Evolutionary conservation across 345 rosid species (phyloP).

Genomic region (Turritis glabra): DNA sequence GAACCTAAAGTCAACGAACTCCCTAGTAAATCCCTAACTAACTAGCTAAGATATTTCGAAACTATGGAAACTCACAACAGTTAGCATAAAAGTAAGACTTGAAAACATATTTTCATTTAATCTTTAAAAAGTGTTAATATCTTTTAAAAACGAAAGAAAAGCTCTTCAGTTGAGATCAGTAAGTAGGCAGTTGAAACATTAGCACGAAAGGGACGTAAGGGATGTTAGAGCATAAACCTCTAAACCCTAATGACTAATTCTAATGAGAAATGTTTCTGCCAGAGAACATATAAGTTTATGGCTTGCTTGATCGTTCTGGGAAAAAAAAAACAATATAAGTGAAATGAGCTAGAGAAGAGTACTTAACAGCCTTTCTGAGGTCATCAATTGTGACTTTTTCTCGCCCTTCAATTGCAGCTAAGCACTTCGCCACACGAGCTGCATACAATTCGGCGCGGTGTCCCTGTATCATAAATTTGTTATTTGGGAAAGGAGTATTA

Average conservation of each 20-base stretch:
- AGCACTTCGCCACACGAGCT: constrained; percentile 90
- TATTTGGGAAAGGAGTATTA: not conserved
- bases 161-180: not conserved
- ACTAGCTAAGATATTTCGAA: too few species aligned
- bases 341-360: constrained; percentile 33
- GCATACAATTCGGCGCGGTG: constrained; percentile 97
- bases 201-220: not conserved
- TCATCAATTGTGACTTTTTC: constrained; percentile 91
- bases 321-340: not conserved
- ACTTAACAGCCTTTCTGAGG: constrained; percentile 93
- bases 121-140: not conserved
- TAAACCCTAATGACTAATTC: not conserved
- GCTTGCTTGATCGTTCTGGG: not conserved
- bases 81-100: too few species aligned
- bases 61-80: too few species aligned
- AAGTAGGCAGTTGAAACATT: not conserved
- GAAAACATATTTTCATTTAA: too few species aligned
- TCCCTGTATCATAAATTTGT: constrained; percentile 57
- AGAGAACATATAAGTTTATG: not conserved
- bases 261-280: not conserved
- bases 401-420: constrained; percentile 93
- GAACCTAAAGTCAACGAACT: not conserved
- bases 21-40: too few species aligned
- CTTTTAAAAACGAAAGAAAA: not conserved
- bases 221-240: not conserved